Base-by-base conservation (phyloP, 2,329 filamentous ascomycete genomes). In the Aureobasidium subglaciale region DNA sequence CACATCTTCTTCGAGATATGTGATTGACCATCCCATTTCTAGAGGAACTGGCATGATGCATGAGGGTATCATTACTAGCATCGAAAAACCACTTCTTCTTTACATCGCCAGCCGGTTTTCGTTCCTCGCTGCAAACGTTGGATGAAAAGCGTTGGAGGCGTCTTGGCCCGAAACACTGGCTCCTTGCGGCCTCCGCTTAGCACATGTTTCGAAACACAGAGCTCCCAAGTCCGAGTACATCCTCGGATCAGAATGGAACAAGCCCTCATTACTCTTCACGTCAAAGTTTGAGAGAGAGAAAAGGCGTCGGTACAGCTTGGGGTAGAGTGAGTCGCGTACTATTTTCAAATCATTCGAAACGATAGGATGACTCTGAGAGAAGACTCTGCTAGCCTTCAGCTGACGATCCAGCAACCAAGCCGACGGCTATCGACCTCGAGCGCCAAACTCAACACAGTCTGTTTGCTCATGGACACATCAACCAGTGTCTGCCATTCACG, bases 81-180 rank as follows among this genome's bases (percentile, higher is more conserved):
- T n/a, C n/a, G n/a, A n/a, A n/a, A n/a, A n/a, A n/a, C n/a, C 18
- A 13, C 4, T 18, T 8, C 11, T 9, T 15, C 10, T n/a, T 15
- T 34, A n/a, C 16, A 4, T 2, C 15, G 13, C 7, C 16, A 37
- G 15, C 35, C 9, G 24, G 22, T 18, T 9, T 15, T 22, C 11
- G 24, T 52, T 40, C 48, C 40, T 18, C 48, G 48, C 20, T 52
- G 24, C 40, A 27, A 16, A 38, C 48, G 48, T 52, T 52, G 24
- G 15, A 16, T n/a, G 34, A 35, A 38, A 37, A 41, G 30, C 35
- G 48, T 53, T 53, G 35, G 24, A 40, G 48, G 48, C 48, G 48
- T 53, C 48, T 38, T 37, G 22, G 37, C 37, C 35, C 27, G 48
- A 53, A 53, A 53, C 48, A 27, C 27, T 53, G 35, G 48, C 30